Conservation (phyloP, 257 asterid genomes). For the Voacanga thouarsii region DNA sequence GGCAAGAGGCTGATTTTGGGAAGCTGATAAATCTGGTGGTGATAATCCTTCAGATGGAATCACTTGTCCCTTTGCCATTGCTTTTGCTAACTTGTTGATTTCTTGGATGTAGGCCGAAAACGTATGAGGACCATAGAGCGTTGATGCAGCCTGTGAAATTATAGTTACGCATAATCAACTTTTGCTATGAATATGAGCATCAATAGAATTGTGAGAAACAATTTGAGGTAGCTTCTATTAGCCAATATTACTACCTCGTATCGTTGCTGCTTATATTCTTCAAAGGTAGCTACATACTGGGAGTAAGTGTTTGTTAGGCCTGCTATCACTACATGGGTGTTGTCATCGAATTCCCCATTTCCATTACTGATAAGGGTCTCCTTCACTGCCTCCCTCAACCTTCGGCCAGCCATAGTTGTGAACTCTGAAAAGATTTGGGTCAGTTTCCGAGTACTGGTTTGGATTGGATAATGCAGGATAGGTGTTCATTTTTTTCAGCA, state of each 20-base stretch:
- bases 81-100: conserved; percentile 49
- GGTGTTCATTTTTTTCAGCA: too few species aligned
- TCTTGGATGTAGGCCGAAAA: conserved; percentile 67
- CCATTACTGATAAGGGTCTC: conserved; percentile 40
- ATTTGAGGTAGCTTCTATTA: neutral
- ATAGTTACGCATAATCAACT: too few species aligned
- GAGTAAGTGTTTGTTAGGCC: conserved; percentile 62
- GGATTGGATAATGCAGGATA: too few species aligned
- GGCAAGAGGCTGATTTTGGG: conserved; percentile 39
- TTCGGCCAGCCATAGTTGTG: conserved; percentile 67
- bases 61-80: conserved; percentile 42
- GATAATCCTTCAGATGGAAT: conserved; percentile 27
- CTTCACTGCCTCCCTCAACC: conserved; percentile 60
- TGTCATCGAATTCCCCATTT: conserved; percentile 38
- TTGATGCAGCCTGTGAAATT: conserved; percentile 50
- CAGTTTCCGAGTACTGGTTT: too few species aligned
- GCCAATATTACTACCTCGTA: conserved; percentile 39
- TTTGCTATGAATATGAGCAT: too few species aligned
- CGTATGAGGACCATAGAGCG: conserved; percentile 63
- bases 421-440: conserved; percentile 35
- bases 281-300: conserved; percentile 50
- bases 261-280: conserved; percentile 55
- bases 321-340: conserved; percentile 45
- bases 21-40: conserved; percentile 56
- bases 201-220: too few species aligned